Conservation (phyloP, 208 protist genomes). For the Polymyxa betae region DNA sequence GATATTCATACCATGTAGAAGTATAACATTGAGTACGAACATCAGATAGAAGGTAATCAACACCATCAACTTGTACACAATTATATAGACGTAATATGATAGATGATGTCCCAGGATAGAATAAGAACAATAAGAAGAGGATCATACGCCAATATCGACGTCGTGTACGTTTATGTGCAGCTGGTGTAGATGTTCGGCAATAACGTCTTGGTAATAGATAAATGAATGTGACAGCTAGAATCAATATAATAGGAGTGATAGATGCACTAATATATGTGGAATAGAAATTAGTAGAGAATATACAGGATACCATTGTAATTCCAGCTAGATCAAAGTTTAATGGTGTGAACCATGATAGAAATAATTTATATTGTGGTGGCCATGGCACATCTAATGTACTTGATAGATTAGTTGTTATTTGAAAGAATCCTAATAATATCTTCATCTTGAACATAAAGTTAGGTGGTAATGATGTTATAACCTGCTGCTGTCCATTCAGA, state of each 20-base stretch:
- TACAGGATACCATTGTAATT: conserved; percentile 23
- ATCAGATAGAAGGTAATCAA: conserved; percentile 43
- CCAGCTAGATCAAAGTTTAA: conserved; percentile 51
- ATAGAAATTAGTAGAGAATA: conserved; percentile 40
- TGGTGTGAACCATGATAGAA: conserved; percentile 27
- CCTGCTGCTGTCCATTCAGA: background rate
- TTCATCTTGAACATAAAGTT: conserved; percentile 55
- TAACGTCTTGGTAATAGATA: background rate
- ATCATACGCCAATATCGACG: conserved; percentile 54
- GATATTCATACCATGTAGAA: background rate
- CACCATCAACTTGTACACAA: background rate
- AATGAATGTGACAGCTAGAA: background rate
- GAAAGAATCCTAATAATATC: conserved; percentile 51
- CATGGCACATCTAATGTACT: conserved; percentile 39
- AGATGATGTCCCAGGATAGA: conserved; percentile 47
- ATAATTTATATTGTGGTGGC: conserved; percentile 14
- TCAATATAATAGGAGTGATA: background rate
- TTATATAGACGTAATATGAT: conserved; percentile 19
- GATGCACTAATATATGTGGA: background rate
- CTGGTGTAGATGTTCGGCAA: background rate
- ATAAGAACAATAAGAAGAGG: conserved; percentile 52
- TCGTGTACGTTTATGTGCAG: conserved; percentile 17
- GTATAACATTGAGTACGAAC: conserved; percentile 44
- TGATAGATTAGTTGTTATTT: conserved; percentile 53
- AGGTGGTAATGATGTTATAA: background rate